Conservation (phyloP, 768 basidiomycete species). For the Obba rivulosa region DNA sequence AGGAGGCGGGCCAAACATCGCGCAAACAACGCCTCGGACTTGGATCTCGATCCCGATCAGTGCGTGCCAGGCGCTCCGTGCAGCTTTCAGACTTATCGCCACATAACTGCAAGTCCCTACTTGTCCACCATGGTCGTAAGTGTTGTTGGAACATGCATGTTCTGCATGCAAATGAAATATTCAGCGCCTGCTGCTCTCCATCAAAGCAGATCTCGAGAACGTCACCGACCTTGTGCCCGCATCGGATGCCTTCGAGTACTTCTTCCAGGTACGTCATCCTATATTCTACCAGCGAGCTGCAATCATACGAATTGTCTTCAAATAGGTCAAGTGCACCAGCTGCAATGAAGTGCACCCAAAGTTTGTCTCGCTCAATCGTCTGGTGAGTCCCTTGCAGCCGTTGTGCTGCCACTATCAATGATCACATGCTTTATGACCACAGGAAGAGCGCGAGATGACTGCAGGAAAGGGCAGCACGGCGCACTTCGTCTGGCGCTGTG, state of each 20-base stretch:
- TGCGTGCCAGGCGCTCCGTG: no score
- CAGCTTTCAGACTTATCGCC: background rate
- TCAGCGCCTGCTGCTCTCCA: conserved; percentile 58
- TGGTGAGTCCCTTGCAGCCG: conserved; percentile 31
- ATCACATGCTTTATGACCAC: conserved; percentile 1
- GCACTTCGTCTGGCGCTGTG: conserved; percentile 79
- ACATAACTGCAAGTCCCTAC: no score
- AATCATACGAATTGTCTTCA: conserved; percentile 1
- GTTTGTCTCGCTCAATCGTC: conserved; percentile 62
- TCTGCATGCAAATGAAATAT: background rate
- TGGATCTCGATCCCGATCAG: conserved; percentile 2
- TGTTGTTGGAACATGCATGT: background rate
- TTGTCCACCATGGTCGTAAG: conserved; percentile 11
- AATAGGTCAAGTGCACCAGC: conserved; percentile 70
- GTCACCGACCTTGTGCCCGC: conserved; percentile 65
- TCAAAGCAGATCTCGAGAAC: conserved; percentile 78
- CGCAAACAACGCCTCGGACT: conserved; percentile 1
- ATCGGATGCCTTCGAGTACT: conserved; percentile 69
- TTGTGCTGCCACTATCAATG: conserved; percentile 1
- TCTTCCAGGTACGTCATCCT: conserved; percentile 54
- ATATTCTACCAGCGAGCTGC: background rate
- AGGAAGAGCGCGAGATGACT: conserved; percentile 67
- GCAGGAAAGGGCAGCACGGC: conserved; percentile 65
- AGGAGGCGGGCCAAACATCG: background rate
- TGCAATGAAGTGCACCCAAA: conserved; percentile 78